A percentile compares a stretch with the other conserved stretches of the same genome.
Evolutionary conservation across 2,329 filamentous ascomycete species (phyloP).

Genomic region (Ceratocystis huliohia): DNA sequence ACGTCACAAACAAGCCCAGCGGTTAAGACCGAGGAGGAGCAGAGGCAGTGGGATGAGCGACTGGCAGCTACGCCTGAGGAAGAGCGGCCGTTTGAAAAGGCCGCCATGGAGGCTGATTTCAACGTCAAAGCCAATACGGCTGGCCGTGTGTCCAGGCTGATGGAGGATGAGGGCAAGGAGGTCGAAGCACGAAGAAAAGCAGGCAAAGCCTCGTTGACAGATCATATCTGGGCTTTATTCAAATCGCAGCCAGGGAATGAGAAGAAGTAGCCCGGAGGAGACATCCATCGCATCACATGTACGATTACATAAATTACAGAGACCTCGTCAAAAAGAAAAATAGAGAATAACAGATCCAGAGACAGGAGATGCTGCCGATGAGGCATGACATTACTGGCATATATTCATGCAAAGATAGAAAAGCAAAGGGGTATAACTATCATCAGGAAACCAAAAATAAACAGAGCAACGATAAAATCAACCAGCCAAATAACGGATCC

Average conservation of each 20-base stretch:
- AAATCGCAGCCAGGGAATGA: conserved; percentile 11
- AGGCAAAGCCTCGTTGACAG: conserved; percentile 37
- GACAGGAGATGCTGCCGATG: not conserved
- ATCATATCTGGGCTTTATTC: conserved; percentile 30
- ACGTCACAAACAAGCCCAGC: conserved; percentile 19
- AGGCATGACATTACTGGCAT: not conserved
- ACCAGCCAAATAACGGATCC: not conserved
- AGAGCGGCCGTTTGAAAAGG: conserved; percentile 50
- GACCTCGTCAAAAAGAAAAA: not conserved
- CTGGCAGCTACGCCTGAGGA: conserved; percentile 45
- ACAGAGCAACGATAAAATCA: conserved; percentile 1
- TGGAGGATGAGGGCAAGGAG: conserved; percentile 43
- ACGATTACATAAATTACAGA: not conserved
- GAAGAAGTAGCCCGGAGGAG: not conserved
- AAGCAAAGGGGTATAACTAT: conserved; percentile 15
- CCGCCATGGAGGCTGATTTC: conserved; percentile 50
- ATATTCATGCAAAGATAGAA: conserved; percentile 8
- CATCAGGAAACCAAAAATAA: conserved; percentile 13
- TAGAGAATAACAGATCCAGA: not conserved
- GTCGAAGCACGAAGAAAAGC: conserved; percentile 44
- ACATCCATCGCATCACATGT: not conserved
- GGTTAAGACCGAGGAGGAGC: conserved; percentile 29
- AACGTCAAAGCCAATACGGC: conserved; percentile 49
- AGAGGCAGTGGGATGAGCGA: conserved; percentile 41
- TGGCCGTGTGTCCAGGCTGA: conserved; percentile 40